A percentile compares a stretch with the other conserved stretches of the same genome.
phyloP scores from a whole-genome alignment of 805 yeast species.

The Saccharomyces kudriavzevii region DNA sequence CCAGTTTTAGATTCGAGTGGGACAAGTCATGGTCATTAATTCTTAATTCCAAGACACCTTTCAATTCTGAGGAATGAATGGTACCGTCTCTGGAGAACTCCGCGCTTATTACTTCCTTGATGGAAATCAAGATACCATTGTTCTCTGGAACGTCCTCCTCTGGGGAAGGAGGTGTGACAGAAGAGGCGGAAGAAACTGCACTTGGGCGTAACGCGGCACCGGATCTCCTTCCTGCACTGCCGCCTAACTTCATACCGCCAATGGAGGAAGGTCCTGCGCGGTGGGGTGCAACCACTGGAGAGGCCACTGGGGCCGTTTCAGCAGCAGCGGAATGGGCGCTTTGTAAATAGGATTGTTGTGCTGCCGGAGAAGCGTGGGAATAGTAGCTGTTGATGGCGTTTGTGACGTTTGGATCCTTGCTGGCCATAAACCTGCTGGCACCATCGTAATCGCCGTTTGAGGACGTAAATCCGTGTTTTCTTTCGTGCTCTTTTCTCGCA shows the following conservation, averaged over 20 bases:
- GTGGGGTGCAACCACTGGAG: background rate
- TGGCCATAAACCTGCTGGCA: slow-evolving; percentile 17
- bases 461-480: slow-evolving; percentile 28
- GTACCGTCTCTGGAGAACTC: slow-evolving; percentile 80
- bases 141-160: slow-evolving; percentile 34
- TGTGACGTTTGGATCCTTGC: slow-evolving; percentile 29
- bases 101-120: slow-evolving; percentile 72
- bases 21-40: slow-evolving; percentile 70
- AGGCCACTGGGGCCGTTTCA: background rate
- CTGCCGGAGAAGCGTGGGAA: slow-evolving; percentile 32
- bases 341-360: slow-evolving; percentile 29
- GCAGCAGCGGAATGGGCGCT: slow-evolving; percentile 3
- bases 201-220: background rate
- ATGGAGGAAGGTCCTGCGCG: background rate
- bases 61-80: slow-evolving; percentile 59
- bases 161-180: background rate
- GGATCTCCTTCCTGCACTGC: slow-evolving; percentile 10
- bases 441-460: slow-evolving; percentile 23
- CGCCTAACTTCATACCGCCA: slow-evolving; percentile 24
- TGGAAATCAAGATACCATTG: slow-evolving; percentile 70
- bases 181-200: background rate
- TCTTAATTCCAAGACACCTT: slow-evolving; percentile 86
- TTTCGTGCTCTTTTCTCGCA: slow-evolving; percentile 58
- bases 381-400: slow-evolving; percentile 34
- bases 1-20: slow-evolving; percentile 53